Conservation (phyloP, 2,329 filamentous ascomycete genomes). For the Aspergillus eucalypticola region DNA sequence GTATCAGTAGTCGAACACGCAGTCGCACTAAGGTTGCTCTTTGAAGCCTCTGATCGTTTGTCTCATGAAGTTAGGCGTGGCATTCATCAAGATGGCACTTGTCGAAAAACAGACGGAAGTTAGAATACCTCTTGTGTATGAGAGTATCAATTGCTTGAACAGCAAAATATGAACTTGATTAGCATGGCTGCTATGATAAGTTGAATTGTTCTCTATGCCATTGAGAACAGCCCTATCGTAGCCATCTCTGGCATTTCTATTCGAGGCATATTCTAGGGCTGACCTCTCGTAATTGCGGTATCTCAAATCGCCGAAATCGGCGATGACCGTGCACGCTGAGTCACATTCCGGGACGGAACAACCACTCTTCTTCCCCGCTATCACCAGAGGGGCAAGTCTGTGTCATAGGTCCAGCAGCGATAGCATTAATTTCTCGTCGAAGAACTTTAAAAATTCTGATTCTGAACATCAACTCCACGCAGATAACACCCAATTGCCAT, state of each 20-base stretch:
- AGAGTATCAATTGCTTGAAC: neutral
- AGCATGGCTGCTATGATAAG: neutral
- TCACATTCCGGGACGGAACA: constrained; percentile 35
- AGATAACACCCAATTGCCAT: constrained; percentile 15
- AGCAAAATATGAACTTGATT: neutral
- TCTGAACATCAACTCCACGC: constrained; percentile 8
- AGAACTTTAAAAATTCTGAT: constrained; percentile 8
- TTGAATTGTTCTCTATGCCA: neutral
- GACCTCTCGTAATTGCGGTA: neutral
- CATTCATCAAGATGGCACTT: neutral
- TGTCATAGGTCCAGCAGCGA: constrained; percentile 26
- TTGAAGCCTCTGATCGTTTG: neutral
- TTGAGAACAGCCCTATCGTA: neutral
- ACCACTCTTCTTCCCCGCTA: constrained; percentile 30
- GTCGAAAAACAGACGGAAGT: too few relatives aligned
- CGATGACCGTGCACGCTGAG: constrained; percentile 16
- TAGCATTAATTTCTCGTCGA: constrained; percentile 11
- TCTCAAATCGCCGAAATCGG: constrained; percentile 21
- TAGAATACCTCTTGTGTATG: neutral
- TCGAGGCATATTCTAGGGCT: neutral
- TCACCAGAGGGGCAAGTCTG: constrained; percentile 30
- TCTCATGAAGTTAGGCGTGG: neutral
- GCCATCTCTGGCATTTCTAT: neutral
- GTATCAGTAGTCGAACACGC: constrained; percentile 42
- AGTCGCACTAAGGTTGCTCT: constrained; percentile 38